Evolutionary conservation across 257 asterid genomes (phyloP).

Genomic region (Misopates orontium): DNA sequence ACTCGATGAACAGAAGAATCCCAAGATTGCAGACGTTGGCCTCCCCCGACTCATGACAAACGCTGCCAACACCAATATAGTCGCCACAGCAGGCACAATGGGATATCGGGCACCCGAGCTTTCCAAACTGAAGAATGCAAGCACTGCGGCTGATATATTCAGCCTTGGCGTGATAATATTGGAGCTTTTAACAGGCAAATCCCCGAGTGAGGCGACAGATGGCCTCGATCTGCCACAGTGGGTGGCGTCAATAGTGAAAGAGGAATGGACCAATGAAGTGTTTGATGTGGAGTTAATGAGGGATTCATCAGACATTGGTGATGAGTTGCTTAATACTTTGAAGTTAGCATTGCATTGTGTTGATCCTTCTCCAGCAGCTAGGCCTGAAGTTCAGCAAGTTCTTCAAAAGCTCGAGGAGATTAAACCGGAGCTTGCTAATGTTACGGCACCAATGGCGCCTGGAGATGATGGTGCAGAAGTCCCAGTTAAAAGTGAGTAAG

Average conservation of each 20-base stretch:
- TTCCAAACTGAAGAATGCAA: conserved; percentile 65
- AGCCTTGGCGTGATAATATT: conserved; percentile 86
- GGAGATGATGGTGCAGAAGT: conserved; percentile 35
- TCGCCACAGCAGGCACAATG: conserved; percentile 54
- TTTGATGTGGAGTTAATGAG: conserved; percentile 83
- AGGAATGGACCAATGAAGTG: conserved; percentile 90
- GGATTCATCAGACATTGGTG: conserved; percentile 61
- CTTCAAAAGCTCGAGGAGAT: conserved; percentile 74
- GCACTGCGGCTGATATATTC: conserved; percentile 64
- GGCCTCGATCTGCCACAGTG: conserved; percentile 87
- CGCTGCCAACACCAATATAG: conserved; percentile 40
- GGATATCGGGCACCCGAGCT: conserved; percentile 93
- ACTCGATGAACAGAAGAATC: conserved; percentile 64
- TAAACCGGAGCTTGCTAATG: conserved; percentile 43
- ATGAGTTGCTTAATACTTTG: conserved; percentile 72
- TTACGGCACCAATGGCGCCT: conserved; percentile 17
- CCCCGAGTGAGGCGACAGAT: conserved; percentile 82
- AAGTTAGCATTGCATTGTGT: conserved; percentile 88
- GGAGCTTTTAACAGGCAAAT: conserved; percentile 88
- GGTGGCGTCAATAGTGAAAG: conserved; percentile 90
- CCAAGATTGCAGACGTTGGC: conserved; percentile 64
- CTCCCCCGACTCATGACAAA: conserved; percentile 47
- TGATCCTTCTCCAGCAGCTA: conserved; percentile 74
- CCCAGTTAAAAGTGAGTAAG: conserved; percentile 37
- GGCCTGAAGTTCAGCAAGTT: conserved; percentile 80